These are phyloP conservation scores for Zanthoxylum bungeanum DNA, from an alignment of 345 rosid species.

Conservation along the genomic window DNA sequence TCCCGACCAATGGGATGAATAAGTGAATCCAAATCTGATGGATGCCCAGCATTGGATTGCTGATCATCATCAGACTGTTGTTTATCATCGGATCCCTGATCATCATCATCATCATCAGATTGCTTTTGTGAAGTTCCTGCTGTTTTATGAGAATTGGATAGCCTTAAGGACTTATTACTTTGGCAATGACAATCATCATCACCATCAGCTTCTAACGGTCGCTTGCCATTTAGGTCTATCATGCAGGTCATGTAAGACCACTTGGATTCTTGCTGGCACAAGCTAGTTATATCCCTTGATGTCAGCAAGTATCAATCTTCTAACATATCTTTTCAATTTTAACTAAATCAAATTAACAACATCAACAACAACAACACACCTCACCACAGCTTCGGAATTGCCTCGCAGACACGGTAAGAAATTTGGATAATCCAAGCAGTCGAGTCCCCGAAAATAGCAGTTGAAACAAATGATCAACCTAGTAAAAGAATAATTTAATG, in stretches of 20 bases:
- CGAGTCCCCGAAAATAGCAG: slow-evolving; percentile 2
- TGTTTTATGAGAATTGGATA: slow-evolving; percentile 6
- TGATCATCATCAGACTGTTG: slow-evolving; percentile 13
- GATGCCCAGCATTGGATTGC: slow-evolving; percentile 36
- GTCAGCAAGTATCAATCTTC: slow-evolving; percentile 62
- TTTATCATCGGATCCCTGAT: slow-evolving; percentile 2
- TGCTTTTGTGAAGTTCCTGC: not conserved
- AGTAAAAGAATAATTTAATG: slow-evolving; percentile 8
- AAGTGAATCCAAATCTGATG: slow-evolving; percentile 57
- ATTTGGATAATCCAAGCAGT: not conserved
- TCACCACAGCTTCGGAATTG: not conserved
- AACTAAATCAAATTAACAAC: slow-evolving; percentile 6
- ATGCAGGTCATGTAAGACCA: slow-evolving; percentile 59
- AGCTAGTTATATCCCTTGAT: slow-evolving; percentile 57
- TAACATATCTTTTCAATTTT: slow-evolving; percentile 52
- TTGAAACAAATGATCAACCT: slow-evolving; percentile 11
- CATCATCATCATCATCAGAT: slow-evolving; percentile 23
- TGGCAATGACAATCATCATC: slow-evolving; percentile 19
- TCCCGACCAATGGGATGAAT: slow-evolving; percentile 74
- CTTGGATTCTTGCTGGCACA: slow-evolving; percentile 58
- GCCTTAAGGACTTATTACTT: slow-evolving; percentile 17
- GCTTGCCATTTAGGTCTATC: slow-evolving; percentile 41
- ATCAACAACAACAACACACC: not conserved
- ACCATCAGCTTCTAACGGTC: slow-evolving; percentile 38
- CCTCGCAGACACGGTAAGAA: not conserved